Evolutionary conservation across 768 basidiomycete species (phyloP).

Genomic region (Mycena polygramma): DNA sequence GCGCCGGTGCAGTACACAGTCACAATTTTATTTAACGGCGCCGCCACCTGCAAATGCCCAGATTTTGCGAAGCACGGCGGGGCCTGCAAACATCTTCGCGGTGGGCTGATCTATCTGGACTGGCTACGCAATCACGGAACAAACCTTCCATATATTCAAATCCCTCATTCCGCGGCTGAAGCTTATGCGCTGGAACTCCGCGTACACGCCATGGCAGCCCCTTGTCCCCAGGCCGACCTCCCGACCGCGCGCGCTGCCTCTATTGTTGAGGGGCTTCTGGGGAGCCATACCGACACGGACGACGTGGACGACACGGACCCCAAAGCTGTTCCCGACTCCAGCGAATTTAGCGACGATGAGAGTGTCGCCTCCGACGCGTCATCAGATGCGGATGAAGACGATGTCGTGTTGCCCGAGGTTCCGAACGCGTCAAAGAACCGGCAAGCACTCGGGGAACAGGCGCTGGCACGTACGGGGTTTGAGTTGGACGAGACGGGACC

Average conservation of each 20-base stretch:
- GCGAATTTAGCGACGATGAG: too few species aligned
- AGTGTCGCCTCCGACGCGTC: too few species aligned
- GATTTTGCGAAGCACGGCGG: slow-evolving; percentile 27
- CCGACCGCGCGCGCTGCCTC: not conserved
- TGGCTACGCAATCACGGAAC: not conserved
- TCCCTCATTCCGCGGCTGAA: not conserved
- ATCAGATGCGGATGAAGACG: too few species aligned
- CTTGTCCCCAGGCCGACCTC: not conserved
- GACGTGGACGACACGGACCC: too few species aligned
- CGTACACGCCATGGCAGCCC: not conserved
- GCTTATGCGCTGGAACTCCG: not conserved
- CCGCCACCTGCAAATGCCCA: not conserved
- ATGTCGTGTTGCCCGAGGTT: not conserved
- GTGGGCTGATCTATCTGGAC: not conserved
- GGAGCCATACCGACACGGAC: too few species aligned
- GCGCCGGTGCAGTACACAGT: slow-evolving; percentile 11
- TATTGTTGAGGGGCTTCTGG: not conserved
- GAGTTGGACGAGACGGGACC: slow-evolving; percentile 4
- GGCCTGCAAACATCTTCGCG: slow-evolving; percentile 40
- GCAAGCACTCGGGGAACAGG: slow-evolving; percentile 8
- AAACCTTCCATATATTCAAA: not conserved
- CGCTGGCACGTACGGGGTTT: slow-evolving; percentile 1
- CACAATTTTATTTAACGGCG: slow-evolving; percentile 12
- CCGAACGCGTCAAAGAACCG: not conserved
- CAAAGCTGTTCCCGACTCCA: too few species aligned